Base-by-base conservation (phyloP, 768 basidiomycete species). In the Chalciporus pseudorubinellus region DNA sequence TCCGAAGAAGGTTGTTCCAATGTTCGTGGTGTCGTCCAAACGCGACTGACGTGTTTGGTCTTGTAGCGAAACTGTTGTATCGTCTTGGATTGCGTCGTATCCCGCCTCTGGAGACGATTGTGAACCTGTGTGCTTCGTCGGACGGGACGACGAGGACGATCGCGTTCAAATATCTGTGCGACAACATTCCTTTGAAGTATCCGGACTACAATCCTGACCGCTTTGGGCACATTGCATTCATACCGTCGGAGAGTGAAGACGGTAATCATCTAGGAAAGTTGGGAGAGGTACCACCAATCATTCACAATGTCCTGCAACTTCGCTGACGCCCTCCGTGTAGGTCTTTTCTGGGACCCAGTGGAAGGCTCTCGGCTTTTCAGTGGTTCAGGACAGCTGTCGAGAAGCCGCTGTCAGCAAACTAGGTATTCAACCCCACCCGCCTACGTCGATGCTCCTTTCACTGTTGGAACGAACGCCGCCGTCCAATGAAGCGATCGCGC, bases 151-250 rank as follows among this genome's bases (percentile, higher is more conserved):
- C 80, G 33, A 81, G 82, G n/a, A 60, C 72, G 6, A 67, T 72
- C 10, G 92, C 93, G 0, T 73, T 98, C 48, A 83, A 84, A 50
- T 98, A 95, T 70, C 76, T 98, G 28, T 69, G 95, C 40, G 85
- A 91, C 45, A 87, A 95, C 59, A 74, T 85, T 24, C 64, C 73
- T 8, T 74, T 72, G 1, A 78, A 79, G 50, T 95, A 89, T 61
- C 62, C 68, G 2, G 71, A 80, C 36, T 88, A 89, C 56, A 72
- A 80, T 39, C 75, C 81, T n/a, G 63, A 71, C 13, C 61, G 76
- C 12, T 88, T 82, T 56, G 69, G 73, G 4, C 71, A 83, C 21
- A 62, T 88, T 9, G 73, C 87, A 0, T 99, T 90, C 70, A 81
- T 99, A 40, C 95, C 95, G 1, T 84, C 92, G 3, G 59, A 81